A percentile compares a stretch with the other conserved stretches of the same genome.
Conservation (phyloP, 805 yeast genomes). For the Candida sakaeoensis region DNA sequence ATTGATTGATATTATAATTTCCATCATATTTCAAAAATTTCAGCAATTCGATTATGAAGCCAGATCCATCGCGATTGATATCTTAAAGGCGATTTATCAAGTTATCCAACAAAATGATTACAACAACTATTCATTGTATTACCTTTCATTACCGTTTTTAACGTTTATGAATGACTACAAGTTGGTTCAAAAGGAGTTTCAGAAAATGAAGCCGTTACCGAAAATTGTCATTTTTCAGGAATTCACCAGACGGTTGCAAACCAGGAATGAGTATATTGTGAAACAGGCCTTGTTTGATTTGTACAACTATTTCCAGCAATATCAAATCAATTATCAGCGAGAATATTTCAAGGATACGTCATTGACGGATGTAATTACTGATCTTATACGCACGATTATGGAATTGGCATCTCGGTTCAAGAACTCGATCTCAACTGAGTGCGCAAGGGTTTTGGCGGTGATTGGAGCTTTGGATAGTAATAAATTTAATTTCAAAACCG, state of each 20-base stretch:
- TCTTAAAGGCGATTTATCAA: conserved; percentile 38
- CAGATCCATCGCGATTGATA: conserved; percentile 47
- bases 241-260: conserved; percentile 51
- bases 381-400: conserved; percentile 49
- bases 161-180: conserved; percentile 29
- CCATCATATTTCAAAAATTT: conserved; percentile 73
- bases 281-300: conserved; percentile 69
- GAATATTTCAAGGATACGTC: conserved; percentile 35
- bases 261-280: conserved; percentile 68
- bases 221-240: conserved; percentile 43
- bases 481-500: conserved; percentile 42
- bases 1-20: conserved; percentile 68
- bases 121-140: conserved; percentile 47
- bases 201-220: conserved; percentile 28
- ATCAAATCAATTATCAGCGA: conserved; percentile 46
- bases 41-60: conserved; percentile 45
- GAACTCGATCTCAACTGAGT: conserved; percentile 48
- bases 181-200: conserved; percentile 14
- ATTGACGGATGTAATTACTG: conserved; percentile 32
- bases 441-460: conserved; percentile 68
- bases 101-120: conserved; percentile 27
- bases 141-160: conserved; percentile 49
- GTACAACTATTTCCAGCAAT: conserved; percentile 46
- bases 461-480: conserved; percentile 76
- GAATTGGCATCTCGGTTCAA: conserved; percentile 57